Percentiles rank a stretch among this genome's conserved stretches.
These are phyloP conservation scores for Leccinum fibrillosum DNA, from an alignment of 768 basidiomycete species.

Conservation along the genomic window DNA sequence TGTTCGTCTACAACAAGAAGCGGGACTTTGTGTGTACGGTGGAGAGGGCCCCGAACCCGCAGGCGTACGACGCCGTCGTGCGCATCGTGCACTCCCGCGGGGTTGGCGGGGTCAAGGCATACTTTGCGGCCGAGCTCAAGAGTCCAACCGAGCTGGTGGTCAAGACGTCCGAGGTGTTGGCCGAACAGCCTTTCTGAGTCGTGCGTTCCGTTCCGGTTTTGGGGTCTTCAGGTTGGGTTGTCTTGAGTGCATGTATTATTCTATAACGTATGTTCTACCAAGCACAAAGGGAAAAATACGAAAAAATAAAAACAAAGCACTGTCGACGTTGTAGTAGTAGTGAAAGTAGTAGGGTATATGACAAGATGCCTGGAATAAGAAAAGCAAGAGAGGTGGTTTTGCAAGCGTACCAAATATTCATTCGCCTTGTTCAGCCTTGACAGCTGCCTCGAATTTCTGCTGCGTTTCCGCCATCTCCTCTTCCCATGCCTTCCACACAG, in stretches of 20 bases:
- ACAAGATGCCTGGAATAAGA: not conserved
- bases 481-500: conserved; percentile 42
- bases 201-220: no score
- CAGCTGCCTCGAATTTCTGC: conserved; percentile 28
- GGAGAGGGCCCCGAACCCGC: conserved; percentile 27
- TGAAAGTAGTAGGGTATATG: not conserved
- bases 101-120: conserved; percentile 45
- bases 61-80: conserved; percentile 41
- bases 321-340: not conserved
- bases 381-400: not conserved
- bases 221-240: not conserved
- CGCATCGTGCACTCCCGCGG: conserved; percentile 41
- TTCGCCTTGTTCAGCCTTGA: not conserved
- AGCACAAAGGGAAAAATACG: not conserved
- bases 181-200: conserved; percentile 52
- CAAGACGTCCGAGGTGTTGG: conserved; percentile 49
- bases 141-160: conserved; percentile 46
- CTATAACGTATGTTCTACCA: not conserved
- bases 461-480: conserved; percentile 39
- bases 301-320: not conserved
- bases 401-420: not conserved
- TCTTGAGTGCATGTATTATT: not conserved
- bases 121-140: conserved; percentile 52
- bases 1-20: conserved; percentile 52
- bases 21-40: conserved; percentile 50